Evolutionary conservation across 1,284 basidiomycete species (phyloP).

Genomic region (Pseudozyma tsukubaensis): DNA sequence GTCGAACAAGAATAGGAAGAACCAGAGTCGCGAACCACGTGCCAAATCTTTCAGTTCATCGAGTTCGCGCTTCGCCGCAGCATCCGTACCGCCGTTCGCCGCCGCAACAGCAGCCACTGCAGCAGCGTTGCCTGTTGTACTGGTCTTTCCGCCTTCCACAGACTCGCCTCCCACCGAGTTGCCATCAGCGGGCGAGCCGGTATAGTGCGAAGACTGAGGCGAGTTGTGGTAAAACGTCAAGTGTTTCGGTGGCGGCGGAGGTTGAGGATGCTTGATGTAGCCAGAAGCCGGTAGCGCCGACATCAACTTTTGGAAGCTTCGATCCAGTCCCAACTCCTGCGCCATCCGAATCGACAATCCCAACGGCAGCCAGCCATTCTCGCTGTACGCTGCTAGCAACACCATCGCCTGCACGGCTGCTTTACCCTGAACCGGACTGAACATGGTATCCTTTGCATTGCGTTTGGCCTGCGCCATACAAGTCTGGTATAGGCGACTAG

Average conservation of each 20-base stretch:
- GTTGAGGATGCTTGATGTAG: constrained; percentile 27
- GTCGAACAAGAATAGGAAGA: constrained; percentile 92
- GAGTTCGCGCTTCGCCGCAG: constrained; percentile 25
- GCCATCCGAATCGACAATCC: constrained; percentile 95
- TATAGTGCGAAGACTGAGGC: constrained; percentile 77
- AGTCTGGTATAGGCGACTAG: constrained; percentile 85
- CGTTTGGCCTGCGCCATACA: constrained; percentile 93
- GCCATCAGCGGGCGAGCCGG: constrained; percentile 37
- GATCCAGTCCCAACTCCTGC: constrained; percentile 88
- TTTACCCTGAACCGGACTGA: constrained; percentile 89
- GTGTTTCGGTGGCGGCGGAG: constrained; percentile 25
- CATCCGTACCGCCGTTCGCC: constrained; percentile 19
- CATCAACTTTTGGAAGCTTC: constrained; percentile 86
- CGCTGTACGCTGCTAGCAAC: constrained; percentile 89
- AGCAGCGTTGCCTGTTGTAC: constrained; percentile 22
- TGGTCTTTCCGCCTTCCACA: constrained; percentile 22
- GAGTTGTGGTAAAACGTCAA: constrained; percentile 50
- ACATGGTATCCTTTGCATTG: constrained; percentile 89
- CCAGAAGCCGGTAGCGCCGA: constrained; percentile 19
- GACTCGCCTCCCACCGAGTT: constrained; percentile 30
- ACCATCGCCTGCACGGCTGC: constrained; percentile 95
- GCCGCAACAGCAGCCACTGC: constrained; percentile 13
- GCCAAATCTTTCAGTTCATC: constrained; percentile 47
- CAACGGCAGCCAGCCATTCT: constrained; percentile 90
- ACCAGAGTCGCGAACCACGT: constrained; percentile 81